A percentile compares a stretch with the other conserved stretches of the same genome.
Evolutionary conservation across 1,284 basidiomycete species (phyloP).

Genomic region (Fomitopsis pinicola): DNA sequence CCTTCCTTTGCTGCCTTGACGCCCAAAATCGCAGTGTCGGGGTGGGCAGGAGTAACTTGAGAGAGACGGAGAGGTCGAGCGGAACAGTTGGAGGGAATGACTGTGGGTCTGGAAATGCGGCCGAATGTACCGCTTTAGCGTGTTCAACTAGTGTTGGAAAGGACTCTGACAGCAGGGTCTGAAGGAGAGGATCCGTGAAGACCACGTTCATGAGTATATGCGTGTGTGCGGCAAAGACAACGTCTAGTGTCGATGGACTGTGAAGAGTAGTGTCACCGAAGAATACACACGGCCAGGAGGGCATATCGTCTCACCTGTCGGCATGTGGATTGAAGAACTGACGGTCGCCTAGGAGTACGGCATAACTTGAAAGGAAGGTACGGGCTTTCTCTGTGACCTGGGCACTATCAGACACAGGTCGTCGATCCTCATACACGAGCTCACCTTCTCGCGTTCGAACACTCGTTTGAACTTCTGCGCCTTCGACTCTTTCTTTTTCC

Average conservation of each 20-base stretch:
- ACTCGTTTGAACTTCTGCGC: slow-evolving; percentile 36
- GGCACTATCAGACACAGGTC: background rate
- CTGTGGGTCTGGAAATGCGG: slow-evolving; percentile 24
- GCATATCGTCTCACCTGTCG: slow-evolving; percentile 25
- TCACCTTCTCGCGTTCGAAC: slow-evolving; percentile 64
- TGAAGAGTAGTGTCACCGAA: background rate
- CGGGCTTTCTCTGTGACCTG: slow-evolving; percentile 62
- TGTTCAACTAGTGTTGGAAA: slow-evolving; percentile 56
- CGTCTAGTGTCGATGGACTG: slow-evolving; percentile 60
- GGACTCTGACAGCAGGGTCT: slow-evolving; percentile 45
- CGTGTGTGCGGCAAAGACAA: slow-evolving; percentile 62
- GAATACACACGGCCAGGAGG: background rate
- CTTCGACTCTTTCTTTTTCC: slow-evolving; percentile 25
- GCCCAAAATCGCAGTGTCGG: slow-evolving; percentile 7
- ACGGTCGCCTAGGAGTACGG: slow-evolving; percentile 47
- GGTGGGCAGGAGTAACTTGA: slow-evolving; percentile 20
- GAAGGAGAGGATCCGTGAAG: slow-evolving; percentile 57
- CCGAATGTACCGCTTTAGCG: slow-evolving; percentile 43
- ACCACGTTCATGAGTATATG: slow-evolving; percentile 54
- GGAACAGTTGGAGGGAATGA: slow-evolving; percentile 14
- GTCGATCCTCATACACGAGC: slow-evolving; percentile 1
- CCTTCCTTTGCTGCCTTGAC: slow-evolving; percentile 1
- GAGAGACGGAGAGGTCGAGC: slow-evolving; percentile 15
- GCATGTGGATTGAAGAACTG: slow-evolving; percentile 47
- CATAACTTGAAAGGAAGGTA: slow-evolving; percentile 51